Evolutionary conservation across 225 moss, liverwort and hornwort genomes (phyloP), one percentile per base, ranked within the genome.

Genomic region (Polytrichum formosum): DNA sequence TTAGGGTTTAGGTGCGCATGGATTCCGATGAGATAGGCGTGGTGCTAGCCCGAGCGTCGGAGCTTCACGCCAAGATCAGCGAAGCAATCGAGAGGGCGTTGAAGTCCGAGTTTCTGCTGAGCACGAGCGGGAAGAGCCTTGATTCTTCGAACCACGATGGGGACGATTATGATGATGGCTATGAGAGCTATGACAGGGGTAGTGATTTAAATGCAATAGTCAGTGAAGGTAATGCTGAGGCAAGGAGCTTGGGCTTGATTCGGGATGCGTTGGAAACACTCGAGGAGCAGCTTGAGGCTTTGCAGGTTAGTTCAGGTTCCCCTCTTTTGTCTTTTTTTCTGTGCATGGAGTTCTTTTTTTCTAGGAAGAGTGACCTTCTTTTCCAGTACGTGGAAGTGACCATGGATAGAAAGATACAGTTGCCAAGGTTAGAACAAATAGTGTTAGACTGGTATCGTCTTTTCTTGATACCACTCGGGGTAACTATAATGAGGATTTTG

Each of bases 11-110:
- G 46, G 16, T 46, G 13, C 46, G 31, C 19, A 96, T 93, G 93
- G 95, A 96, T 76, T 90, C 88, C 68, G 93, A 90, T 70, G 96
- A 93, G 81, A 93, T 96, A 55, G 90, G 93, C 31, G 96, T 96
- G 53, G 93, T 96, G 26, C 71, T 96, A 69, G 85, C 93, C 16
- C 89, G 91, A 74, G 96, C 96, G 22, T 93, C 92, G 28, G 96
- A 93, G 86, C 81, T 97, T 25, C 96, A 97, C 55, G 74, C 84
- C 54, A 97, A 94, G 89, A 93, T 97, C 60, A 94, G 86, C 56
- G 96, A 97, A 21, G 94, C 96, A 27, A 93, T 97, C 59, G 96
- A 97, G 53, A 84, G 96, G 66, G 87, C 96, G 55, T 79, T 89
- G 84, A 97, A 92, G 84, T 77, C 84, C 25, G 96, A 92, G 83